A percentile compares a stretch with the other conserved stretches of the same genome.
Evolutionary conservation across 352 stramenopile species (phyloP).

Genomic region (Phytopythium litorale): DNA sequence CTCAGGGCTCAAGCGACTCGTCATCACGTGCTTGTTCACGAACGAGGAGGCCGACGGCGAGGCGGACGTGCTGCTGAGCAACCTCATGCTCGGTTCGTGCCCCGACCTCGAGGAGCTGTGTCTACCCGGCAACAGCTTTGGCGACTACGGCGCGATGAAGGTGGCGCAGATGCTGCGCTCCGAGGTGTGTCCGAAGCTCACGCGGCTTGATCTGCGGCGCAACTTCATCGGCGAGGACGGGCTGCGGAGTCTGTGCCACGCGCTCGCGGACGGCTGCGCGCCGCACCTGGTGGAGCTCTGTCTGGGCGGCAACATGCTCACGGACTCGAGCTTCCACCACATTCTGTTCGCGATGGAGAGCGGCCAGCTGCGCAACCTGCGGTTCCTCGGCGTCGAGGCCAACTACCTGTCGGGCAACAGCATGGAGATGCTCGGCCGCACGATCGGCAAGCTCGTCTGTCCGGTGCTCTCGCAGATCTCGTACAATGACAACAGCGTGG

Average conservation of each 20-base stretch:
- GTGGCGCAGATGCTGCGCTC: conserved; percentile 80
- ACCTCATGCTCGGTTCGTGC: conserved; percentile 73
- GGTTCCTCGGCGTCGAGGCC: conserved; percentile 82
- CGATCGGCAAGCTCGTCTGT: conserved; percentile 76
- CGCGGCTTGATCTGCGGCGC: conserved; percentile 67
- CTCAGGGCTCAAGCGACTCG: conserved; percentile 47
- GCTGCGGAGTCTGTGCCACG: conserved; percentile 63
- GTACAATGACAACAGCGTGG: conserved; percentile 83
- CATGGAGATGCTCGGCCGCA: conserved; percentile 85
- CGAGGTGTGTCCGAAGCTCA: conserved; percentile 74
- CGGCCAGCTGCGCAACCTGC: conserved; percentile 44
- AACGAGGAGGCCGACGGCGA: conserved; percentile 85
- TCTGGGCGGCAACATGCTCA: conserved; percentile 79
- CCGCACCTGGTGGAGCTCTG: conserved; percentile 69
- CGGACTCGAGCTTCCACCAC: conserved; percentile 82
- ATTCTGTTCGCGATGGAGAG: conserved; percentile 83
- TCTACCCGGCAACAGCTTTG: conserved; percentile 81
- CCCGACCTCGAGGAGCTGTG: conserved; percentile 75
- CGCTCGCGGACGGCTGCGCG: conserved; percentile 64
- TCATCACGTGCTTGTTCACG: conserved; percentile 79
- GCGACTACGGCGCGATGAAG: conserved; percentile 79
- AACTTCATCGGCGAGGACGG: conserved; percentile 87
- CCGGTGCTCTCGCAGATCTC: conserved; percentile 82
- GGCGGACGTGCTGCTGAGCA: conserved; percentile 77
- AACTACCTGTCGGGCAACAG: conserved; percentile 81